These are phyloP conservation scores for Candida andamanensis DNA, from an alignment of 805 yeast genomes.

Conservation along the genomic window DNA sequence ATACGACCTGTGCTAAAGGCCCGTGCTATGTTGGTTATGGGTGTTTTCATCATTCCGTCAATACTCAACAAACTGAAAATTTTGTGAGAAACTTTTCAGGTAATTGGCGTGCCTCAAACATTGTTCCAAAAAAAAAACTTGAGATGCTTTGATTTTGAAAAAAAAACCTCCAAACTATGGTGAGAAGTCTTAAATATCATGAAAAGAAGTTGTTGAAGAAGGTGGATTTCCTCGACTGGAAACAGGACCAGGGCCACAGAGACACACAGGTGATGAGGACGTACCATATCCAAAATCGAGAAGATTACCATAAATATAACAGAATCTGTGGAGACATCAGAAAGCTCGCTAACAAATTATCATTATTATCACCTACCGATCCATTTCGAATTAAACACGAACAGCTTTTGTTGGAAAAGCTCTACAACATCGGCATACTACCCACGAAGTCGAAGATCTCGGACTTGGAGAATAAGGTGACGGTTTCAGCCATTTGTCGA, in stretches of 20 bases:
- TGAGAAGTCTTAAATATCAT: constrained; percentile 85
- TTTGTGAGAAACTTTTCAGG: neutral
- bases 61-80: neutral
- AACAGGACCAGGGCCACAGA: constrained; percentile 90
- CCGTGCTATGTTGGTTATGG: too few relatives aligned
- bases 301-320: constrained; percentile 93
- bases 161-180: constrained; percentile 43
- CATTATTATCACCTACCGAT: constrained; percentile 81
- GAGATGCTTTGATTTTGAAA: constrained; percentile 6
- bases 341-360: constrained; percentile 78
- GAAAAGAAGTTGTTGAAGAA: constrained; percentile 92
- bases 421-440: constrained; percentile 82
- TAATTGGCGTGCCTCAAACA: too few relatives aligned
- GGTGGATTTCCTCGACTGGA: constrained; percentile 97
- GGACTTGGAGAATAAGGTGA: constrained; percentile 83
- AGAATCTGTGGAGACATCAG: constrained; percentile 88
- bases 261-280: constrained; percentile 96
- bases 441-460: constrained; percentile 87
- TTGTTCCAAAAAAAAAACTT: constrained; percentile 3
- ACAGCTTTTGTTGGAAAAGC: constrained; percentile 78
- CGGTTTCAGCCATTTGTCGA: constrained; percentile 90
- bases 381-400: constrained; percentile 87
- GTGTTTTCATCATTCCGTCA: too few relatives aligned
- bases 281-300: constrained; percentile 90
- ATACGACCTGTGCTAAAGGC: constrained; percentile 1